phyloP scores from a whole-genome alignment of 345 rosid genomes.

The Arabidopsis suecica region DNA sequence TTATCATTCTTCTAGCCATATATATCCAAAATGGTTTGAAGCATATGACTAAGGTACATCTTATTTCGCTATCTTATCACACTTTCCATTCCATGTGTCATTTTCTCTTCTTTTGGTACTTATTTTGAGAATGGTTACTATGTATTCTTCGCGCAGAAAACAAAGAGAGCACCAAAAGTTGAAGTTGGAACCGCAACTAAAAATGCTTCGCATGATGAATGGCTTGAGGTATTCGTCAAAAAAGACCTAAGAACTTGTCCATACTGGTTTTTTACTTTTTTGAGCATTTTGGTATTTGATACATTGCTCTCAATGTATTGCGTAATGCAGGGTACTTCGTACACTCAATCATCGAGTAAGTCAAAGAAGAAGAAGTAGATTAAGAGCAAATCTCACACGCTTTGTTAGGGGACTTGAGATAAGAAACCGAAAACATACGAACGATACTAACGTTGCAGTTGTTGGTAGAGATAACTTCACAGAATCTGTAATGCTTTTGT shows the following conservation, averaged over 20 bases:
- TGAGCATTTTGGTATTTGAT: background rate
- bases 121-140: background rate
- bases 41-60: slow-evolving; percentile 74
- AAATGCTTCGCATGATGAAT: slow-evolving; percentile 84
- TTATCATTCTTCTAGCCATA: slow-evolving; percentile 62
- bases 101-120: slow-evolving; percentile 11
- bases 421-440: slow-evolving; percentile 16
- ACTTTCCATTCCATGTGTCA: slow-evolving; percentile 1
- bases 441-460: slow-evolving; percentile 31
- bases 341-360: slow-evolving; percentile 59
- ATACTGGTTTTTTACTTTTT: slow-evolving; percentile 3
- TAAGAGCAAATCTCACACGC: slow-evolving; percentile 8
- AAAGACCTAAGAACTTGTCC: background rate
- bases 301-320: background rate
- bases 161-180: slow-evolving; percentile 78
- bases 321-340: slow-evolving; percentile 73
- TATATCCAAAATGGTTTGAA: slow-evolving; percentile 76
- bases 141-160: slow-evolving; percentile 53
- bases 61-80: background rate
- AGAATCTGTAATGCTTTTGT: background rate
- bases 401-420: slow-evolving; percentile 5
- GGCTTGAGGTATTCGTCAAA: slow-evolving; percentile 70
- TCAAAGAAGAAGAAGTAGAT: slow-evolving; percentile 78
- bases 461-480: slow-evolving; percentile 35
- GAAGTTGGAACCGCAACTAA: slow-evolving; percentile 79